Evolutionary conservation across 2,329 filamentous ascomycete species (phyloP).

Genomic region (Fusarium tanahbumbuense): DNA sequence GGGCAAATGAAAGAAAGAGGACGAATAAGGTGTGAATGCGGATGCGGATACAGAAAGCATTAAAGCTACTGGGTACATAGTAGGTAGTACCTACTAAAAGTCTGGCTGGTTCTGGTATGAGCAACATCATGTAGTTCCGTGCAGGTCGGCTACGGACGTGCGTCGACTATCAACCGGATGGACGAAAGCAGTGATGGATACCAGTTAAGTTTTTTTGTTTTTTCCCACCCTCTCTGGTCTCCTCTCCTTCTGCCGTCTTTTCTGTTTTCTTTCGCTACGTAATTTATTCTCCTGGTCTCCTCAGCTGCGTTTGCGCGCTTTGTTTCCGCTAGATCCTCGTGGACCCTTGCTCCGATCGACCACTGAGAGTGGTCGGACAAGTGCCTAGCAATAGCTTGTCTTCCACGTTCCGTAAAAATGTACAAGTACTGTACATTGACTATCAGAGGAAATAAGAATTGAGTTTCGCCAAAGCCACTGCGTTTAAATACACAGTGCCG

Average conservation of each 20-base stretch:
- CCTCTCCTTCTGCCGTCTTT: neutral
- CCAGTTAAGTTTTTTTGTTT: slow-evolving; percentile 6
- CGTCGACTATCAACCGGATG: slow-evolving; percentile 1
- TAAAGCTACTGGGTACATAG: neutral
- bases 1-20: slow-evolving; percentile 33
- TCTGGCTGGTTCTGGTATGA: slow-evolving; percentile 37
- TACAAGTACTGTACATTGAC: slow-evolving; percentile 5
- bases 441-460: slow-evolving; percentile 17
- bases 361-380: slow-evolving; percentile 18
- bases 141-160: slow-evolving; percentile 16
- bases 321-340: slow-evolving; percentile 32
- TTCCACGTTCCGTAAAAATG: slow-evolving; percentile 4
- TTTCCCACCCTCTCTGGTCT: neutral
- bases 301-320: slow-evolving; percentile 20
- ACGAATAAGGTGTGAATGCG: slow-evolving; percentile 34
- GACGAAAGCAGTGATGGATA: slow-evolving; percentile 15
- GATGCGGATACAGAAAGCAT: slow-evolving; percentile 35
- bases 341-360: slow-evolving; percentile 32
- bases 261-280: slow-evolving; percentile 6
- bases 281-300: slow-evolving; percentile 13
- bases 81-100: slow-evolving; percentile 4
- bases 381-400: slow-evolving; percentile 11
- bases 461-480: slow-evolving; percentile 13
- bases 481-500: neutral
- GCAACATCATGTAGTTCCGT: slow-evolving; percentile 28